Evolutionary conservation across 768 basidiomycete genomes (phyloP), one percentile per base, ranked within the genome.

Genomic region (Rhizopogon sp.): DNA sequence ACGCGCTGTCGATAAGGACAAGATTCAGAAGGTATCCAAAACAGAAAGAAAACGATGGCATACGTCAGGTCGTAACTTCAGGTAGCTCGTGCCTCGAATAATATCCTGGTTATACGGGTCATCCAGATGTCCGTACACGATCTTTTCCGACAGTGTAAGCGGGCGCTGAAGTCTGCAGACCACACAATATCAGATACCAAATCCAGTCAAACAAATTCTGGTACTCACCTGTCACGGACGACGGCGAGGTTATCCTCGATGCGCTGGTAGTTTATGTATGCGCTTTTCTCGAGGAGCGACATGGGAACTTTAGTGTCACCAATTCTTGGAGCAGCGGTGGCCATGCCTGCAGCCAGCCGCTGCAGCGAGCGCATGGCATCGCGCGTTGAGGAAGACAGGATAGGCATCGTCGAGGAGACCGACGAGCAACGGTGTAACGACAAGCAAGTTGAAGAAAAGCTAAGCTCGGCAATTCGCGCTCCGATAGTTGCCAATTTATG

Each of bases 51-150:
- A 13, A 47, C 3, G 22, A 16, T 22, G 16, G 83, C 93, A 64
- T 68, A 96, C 96, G 76, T 98, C 97, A 39, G 97, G 96, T 60
- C 97, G 86, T 43, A 99, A 87, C 77, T 93, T 98, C 73, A 99
- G 85, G 78, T 99, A 98, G 69, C 92, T 95, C 52, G 80, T 81
- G 54, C 97, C 97, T 50, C 96, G 89, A 56, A 82, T 82, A 67
- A 99, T 90, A 66, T 95, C 91, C 71, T 94, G 92, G 65, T 85
- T 82, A 62, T 87, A 85, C 52, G 96, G 85, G 74, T 98, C 90
- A 73, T 98, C 96, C 63, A 98, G 81, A 77, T 99, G 97, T 55
- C 97, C 97, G 72, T 99, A 99, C 40, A 98, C 78, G 66, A 97
- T 88, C 83, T 98, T 97, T 74, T 98, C 95, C 56, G 95, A 94